These are phyloP conservation scores for Fusarium nelsonii DNA, from an alignment of 2,329 filamentous ascomycete species.

Conservation along the genomic window DNA sequence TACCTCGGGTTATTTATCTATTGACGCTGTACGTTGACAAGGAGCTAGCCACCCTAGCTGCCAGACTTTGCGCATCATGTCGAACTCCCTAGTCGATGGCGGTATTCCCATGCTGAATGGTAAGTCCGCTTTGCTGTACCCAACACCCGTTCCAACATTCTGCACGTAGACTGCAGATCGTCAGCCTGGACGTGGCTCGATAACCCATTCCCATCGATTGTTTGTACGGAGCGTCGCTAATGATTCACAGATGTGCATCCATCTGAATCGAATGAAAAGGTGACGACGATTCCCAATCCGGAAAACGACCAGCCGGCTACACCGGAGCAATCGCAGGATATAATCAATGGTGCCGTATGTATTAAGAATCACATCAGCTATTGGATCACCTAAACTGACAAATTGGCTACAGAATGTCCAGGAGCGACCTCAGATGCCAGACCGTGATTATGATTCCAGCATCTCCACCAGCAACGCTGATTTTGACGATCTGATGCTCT, in stretches of 20 bases:
- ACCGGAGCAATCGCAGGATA: conserved; percentile 23
- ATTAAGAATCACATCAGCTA: not conserved
- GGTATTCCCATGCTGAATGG: conserved; percentile 28
- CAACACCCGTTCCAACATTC: not conserved
- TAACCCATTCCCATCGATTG: not conserved
- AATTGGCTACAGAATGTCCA: not conserved
- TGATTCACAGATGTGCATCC: conserved; percentile 8
- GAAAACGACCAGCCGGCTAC: conserved; percentile 26
- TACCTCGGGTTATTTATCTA: conserved; percentile 2
- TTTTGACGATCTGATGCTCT: conserved; percentile 26
- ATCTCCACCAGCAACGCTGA: conserved; percentile 40
- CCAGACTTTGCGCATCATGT: conserved; percentile 32
- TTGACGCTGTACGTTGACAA: not conserved
- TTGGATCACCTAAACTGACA: conserved; percentile 9
- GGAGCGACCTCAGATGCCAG: conserved; percentile 24
- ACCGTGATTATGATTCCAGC: conserved; percentile 30
- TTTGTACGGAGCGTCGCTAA: conserved; percentile 26
- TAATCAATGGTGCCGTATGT: conserved; percentile 25
- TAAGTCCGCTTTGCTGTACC: conserved; percentile 29
- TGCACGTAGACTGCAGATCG: not conserved
- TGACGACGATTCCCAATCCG: conserved; percentile 39
- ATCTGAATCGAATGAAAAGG: conserved; percentile 40
- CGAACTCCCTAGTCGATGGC: conserved; percentile 23
- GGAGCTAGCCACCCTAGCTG: not conserved
- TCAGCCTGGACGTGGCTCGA: not conserved